Evolutionary conservation across 371 early-diverging fungal genomes (phyloP), one percentile per base, ranked within the genome.

Genomic region (Blastocladiella emersonii): DNA sequence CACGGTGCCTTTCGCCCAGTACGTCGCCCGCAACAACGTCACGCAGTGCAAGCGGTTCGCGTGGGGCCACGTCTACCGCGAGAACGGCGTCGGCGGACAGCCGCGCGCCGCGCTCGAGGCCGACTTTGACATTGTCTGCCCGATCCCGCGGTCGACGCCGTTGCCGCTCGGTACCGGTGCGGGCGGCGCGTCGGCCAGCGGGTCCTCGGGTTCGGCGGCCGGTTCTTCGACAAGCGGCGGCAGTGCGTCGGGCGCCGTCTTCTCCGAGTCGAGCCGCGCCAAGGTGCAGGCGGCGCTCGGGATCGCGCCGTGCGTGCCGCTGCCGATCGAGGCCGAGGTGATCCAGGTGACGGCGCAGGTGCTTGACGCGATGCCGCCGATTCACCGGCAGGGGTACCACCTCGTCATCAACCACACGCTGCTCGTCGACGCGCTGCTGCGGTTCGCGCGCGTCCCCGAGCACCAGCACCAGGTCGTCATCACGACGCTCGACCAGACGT

Each of bases 1-100:
- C 68, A 94, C 95, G 0, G 84, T 88, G 4, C 92, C 95, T 6
- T 95, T 93, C 78, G 93, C 93, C 0, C 73, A 96, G 36, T 89
- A 81, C 45, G 75, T 95, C 41, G 81, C 90, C 6, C 77, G 93
- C 2, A 76, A 80, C 57, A 34, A 75, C 12, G 82, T 86, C 61
- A 81, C 80, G 3, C 79, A 86, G 63, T 62, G 93, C 34, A 92
- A 93, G 70, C 80, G 95, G 56, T 95, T 84, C 70, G 81, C 84
- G 23, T 91, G 95, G 72, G 93, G 89, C 43, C 77, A 78, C 39
- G 90, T 91, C 5, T 96, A 85, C 68, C 79, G 89, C 51, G 68
- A 72, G 51, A 74, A 72, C 57, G 39, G 64, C 13, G 71, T 68
- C 32, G 71, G 75, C 19, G 77, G 70, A 57, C 21, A 93, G 68